These are phyloP conservation scores for Pleoardoris graminearum DNA, from an alignment of 2,329 filamentous ascomycete genomes.

Conservation along the genomic window DNA sequence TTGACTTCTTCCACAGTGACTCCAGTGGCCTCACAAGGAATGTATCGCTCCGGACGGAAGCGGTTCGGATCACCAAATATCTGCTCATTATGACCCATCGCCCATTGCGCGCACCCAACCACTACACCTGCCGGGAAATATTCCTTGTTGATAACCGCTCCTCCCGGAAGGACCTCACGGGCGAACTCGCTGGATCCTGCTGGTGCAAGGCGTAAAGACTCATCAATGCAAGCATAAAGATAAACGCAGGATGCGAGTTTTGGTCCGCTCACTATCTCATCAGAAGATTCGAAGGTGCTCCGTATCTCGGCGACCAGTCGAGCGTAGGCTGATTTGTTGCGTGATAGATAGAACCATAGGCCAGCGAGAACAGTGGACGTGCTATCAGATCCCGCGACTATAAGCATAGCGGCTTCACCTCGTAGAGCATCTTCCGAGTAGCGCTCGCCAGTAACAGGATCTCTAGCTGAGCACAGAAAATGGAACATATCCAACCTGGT, in stretches of 20 bases:
- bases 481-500: conserved; percentile 42
- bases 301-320: conserved; percentile 11
- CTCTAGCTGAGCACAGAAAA: conserved; percentile 44
- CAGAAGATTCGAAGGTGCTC: conserved; percentile 1
- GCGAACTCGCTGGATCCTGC: conserved; percentile 12
- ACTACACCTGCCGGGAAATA: conserved; percentile 17
- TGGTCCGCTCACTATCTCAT: conserved; percentile 11
- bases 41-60: conserved; percentile 20
- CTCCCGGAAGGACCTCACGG: conserved; percentile 14
- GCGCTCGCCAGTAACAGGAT: conserved; percentile 42
- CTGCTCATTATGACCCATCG: conserved; percentile 14
- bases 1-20: conserved; percentile 11
- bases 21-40: conserved; percentile 8
- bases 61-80: conserved; percentile 15
- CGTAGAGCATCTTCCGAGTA: conserved; percentile 44
- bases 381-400: conserved; percentile 15
- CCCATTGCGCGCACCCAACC: conserved; percentile 17
- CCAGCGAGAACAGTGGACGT: conserved; percentile 4
- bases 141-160: conserved; percentile 15
- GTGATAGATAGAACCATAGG: conserved; percentile 18
- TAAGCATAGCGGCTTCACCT: conserved; percentile 14
- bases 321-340: neutral
- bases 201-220: conserved; percentile 12
- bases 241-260: conserved; percentile 10
- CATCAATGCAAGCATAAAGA: conserved; percentile 17